Percentiles rank a stretch among this genome's conserved stretches.
Evolutionary conservation across 73 alveolate species (phyloP).

Genomic region (Effrenium voratum): DNA sequence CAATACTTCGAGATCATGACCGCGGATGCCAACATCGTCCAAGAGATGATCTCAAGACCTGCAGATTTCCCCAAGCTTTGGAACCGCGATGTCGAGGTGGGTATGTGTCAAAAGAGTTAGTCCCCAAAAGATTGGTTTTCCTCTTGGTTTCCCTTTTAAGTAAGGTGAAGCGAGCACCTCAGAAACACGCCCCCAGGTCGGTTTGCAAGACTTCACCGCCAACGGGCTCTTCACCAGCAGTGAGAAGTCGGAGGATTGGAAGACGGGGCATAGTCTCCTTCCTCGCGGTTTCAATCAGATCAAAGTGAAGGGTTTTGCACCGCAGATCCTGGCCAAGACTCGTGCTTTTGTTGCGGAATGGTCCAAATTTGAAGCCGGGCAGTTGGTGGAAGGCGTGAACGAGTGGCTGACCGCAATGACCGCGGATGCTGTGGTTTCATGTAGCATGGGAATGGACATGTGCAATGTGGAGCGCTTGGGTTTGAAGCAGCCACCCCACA

Average conservation of each 20-base stretch:
- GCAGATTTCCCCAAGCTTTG: constrained; percentile 67
- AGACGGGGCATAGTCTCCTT: constrained; percentile 36
- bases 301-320: constrained; percentile 67
- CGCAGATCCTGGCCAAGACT: constrained; percentile 72
- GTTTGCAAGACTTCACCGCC: constrained; percentile 33
- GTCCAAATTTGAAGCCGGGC: constrained; percentile 65
- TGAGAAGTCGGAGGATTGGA: constrained; percentile 71
- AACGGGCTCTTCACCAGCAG: constrained; percentile 79
- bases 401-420: constrained; percentile 81
- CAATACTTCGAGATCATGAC: constrained; percentile 60
- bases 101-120: not conserved
- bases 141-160: no score
- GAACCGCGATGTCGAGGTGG: constrained; percentile 66
- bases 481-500: constrained; percentile 60
- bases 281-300: constrained; percentile 83
- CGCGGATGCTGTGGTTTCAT: constrained; percentile 70
- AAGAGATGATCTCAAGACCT: constrained; percentile 24
- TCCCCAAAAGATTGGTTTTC: not conserved
- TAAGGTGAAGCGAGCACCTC: no score
- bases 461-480: constrained; percentile 73
- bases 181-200: constrained; percentile 40
- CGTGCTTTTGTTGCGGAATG: constrained; percentile 46
- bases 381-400: constrained; percentile 51
- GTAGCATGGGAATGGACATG: constrained; percentile 83
- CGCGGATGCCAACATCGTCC: constrained; percentile 59